Evolutionary conservation across 2,329 filamentous ascomycete genomes (phyloP).

Genomic region (Talaromyces amestolkiae): DNA sequence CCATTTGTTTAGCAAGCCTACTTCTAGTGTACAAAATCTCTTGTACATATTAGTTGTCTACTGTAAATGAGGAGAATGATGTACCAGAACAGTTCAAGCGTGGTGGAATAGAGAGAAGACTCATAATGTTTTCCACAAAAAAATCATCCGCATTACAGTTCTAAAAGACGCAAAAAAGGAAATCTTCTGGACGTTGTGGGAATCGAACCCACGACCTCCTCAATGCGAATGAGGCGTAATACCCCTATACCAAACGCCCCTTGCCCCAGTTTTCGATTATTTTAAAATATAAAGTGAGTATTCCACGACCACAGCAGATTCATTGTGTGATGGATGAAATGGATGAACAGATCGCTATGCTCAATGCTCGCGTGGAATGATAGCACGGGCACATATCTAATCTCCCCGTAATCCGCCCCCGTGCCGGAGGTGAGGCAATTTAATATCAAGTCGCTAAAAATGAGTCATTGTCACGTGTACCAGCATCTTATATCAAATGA

Average conservation of each 20-base stretch:
- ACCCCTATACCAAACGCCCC: conserved; percentile 8
- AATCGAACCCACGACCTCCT: conserved; percentile 6
- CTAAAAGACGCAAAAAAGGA: no score
- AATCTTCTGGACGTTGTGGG: not conserved
- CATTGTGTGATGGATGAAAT: no score
- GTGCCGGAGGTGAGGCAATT: not conserved
- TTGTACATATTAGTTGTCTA: no score
- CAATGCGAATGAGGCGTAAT: conserved; percentile 8
- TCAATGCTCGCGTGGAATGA: no score
- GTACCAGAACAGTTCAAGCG: no score
- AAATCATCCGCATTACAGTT: no score
- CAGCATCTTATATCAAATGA: not conserved
- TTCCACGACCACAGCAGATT: not conserved
- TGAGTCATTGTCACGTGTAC: not conserved
- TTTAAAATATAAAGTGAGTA: not conserved
- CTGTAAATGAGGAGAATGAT: no score
- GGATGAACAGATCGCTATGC: no score
- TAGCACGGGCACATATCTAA: not conserved
- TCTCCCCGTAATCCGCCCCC: not conserved
- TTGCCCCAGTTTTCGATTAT: not conserved
- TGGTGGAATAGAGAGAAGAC: no score
- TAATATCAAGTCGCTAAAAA: not conserved
- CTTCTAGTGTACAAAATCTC: no score
- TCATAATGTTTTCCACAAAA: no score
- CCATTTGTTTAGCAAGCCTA: no score